Base-by-base conservation (phyloP, 2,329 filamentous ascomycete species). In the Mycosphaerella arachidis region DNA sequence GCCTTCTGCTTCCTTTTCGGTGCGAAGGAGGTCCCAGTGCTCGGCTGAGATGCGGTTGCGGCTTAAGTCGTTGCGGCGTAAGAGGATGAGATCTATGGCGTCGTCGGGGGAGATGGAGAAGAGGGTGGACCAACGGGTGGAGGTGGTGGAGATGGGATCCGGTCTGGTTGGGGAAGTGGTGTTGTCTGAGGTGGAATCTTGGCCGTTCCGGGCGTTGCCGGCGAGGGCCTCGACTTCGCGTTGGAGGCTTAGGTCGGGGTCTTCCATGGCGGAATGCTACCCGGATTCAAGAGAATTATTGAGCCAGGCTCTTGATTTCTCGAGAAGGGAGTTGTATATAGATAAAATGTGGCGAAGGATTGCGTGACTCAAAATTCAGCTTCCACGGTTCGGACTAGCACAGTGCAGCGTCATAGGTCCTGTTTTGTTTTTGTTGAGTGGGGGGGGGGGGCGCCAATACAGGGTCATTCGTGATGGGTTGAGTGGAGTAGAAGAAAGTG, bases 111-210 rank as follows among this genome's bases (percentile, higher is more conserved):
- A 63, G 50, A 75, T 72, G 9, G 60, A 58, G 61, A 77, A 78
- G 1, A 77, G 61, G 0, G 27, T 61, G 54, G 73, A 69, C 75
- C 75, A 77, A 46, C 72, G 66, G 5, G 63, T 51, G 48, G 73
- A 70, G 0, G 68, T 71, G 7, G 67, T 65, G 52, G 31, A 40
- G 52, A 66, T 56, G 58, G 69, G 62, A 63, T 70, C 68, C n/a
- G 53, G 27, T 33, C 31, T 33, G 6, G 31, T 6, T 6, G 31
- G 6, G 31, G 31, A 6, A 10, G 16, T 48, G 13, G 20, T 18
- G n/a, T 54, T 31, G n/a, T 57, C 18, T 10, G 30, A 9, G 2
- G 29, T n/a, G 1, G 56, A n/a, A n/a, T n/a, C n/a, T n/a, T n/a
- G n/a, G n/a, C n/a, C 16, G n/a, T 61, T 57, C 35, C 35, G 60